These are phyloP conservation scores for Platanus orientalis DNA, from an alignment of 164 flowering plant species.

Conservation along the genomic window DNA sequence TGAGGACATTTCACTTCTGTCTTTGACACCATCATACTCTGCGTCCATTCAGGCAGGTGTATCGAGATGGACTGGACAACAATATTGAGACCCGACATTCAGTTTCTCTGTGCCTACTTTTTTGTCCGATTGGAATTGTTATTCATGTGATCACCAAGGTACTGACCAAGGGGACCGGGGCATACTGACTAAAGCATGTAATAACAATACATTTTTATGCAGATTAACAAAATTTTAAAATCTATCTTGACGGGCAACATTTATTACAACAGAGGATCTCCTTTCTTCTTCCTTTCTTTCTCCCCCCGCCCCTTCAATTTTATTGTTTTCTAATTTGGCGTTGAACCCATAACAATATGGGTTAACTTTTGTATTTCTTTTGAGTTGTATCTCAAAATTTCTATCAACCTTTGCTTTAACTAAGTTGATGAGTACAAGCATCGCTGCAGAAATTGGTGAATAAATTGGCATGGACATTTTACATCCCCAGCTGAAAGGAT, in stretches of 20 bases:
- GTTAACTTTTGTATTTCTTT: conserved; percentile 27
- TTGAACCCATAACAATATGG: too few relatives aligned
- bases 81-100: conserved; percentile 90
- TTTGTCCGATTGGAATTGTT: conserved; percentile 80
- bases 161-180: conserved; percentile 30
- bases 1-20: too few relatives aligned
- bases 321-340: too few relatives aligned
- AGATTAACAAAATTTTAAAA: background rate
- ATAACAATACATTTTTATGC: background rate
- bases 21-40: background rate
- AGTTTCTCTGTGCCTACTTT: conserved; percentile 75
- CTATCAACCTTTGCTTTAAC: conserved; percentile 31
- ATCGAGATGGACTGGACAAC: conserved; percentile 66
- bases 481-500: conserved; percentile 40
- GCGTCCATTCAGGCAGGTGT: conserved; percentile 62
- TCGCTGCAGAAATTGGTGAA: conserved; percentile 44
- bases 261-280: too few relatives aligned
- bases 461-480: conserved; percentile 42
- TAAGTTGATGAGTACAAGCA: conserved; percentile 38
- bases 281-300: too few relatives aligned
- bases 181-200: conserved; percentile 13
- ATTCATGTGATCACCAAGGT: conserved; percentile 67
- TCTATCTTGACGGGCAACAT: too few relatives aligned
- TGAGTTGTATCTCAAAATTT: conserved; percentile 33
- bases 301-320: too few relatives aligned